Evolutionary conservation across 1,284 basidiomycete genomes (phyloP).

Genomic region (Fomitopsis pinicola): DNA sequence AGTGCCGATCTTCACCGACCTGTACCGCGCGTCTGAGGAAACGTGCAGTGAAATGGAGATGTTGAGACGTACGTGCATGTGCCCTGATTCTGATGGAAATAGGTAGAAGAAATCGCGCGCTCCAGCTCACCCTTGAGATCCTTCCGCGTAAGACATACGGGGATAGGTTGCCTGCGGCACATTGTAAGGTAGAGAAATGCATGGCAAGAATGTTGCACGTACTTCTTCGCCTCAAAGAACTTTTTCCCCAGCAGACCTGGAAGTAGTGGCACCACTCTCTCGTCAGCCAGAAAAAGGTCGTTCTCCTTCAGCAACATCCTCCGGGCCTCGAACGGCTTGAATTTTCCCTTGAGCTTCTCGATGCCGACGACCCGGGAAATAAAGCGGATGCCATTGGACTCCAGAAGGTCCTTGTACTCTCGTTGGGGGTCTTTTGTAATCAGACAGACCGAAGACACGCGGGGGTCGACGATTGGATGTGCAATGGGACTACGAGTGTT

Average conservation of each 20-base stretch:
- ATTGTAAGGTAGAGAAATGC: not conserved
- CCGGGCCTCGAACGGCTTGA: conserved; percentile 89
- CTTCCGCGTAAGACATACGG: conserved; percentile 82
- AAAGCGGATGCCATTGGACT: conserved; percentile 76
- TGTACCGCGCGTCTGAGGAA: conserved; percentile 27
- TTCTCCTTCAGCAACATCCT: conserved; percentile 85
- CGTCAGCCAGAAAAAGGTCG: conserved; percentile 91
- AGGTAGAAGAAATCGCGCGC: conserved; percentile 86
- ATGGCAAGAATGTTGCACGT: conserved; percentile 17
- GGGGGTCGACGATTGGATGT: conserved; percentile 81
- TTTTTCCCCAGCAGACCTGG: conserved; percentile 86
- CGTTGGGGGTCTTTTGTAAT: conserved; percentile 96
- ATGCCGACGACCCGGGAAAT: conserved; percentile 92
- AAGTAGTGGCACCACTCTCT: conserved; percentile 82
- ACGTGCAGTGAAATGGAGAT: not conserved
- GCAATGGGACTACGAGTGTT: conserved; percentile 57
- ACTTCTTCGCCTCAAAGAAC: conserved; percentile 97
- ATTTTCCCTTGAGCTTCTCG: conserved; percentile 87
- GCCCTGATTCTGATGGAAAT: conserved; percentile 91
- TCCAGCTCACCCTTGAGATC: conserved; percentile 90
- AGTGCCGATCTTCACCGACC: conserved; percentile 83
- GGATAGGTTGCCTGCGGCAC: conserved; percentile 80
- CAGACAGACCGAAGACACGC: conserved; percentile 77
- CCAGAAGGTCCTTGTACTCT: conserved; percentile 91
- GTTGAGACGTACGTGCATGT: conserved; percentile 72